phyloP scores from a whole-genome alignment of 2,329 filamentous ascomycete genomes.

The Fusarium staphyleae region DNA sequence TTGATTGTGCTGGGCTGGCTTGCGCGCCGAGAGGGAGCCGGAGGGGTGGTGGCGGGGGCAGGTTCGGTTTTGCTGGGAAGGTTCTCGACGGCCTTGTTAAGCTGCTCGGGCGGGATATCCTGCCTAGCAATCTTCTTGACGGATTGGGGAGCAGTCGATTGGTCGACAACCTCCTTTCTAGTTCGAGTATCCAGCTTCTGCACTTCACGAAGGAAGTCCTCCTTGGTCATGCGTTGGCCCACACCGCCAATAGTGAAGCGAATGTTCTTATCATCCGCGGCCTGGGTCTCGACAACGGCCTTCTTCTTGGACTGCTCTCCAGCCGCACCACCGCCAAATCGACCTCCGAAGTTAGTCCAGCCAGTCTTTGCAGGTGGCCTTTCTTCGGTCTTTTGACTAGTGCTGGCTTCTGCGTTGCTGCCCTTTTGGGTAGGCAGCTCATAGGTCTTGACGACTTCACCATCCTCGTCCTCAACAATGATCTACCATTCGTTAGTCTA shows the following conservation, averaged over 20 bases:
- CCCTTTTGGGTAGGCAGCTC: constrained; percentile 68
- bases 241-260: constrained; percentile 78
- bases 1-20: constrained; percentile 15
- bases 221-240: constrained; percentile 79
- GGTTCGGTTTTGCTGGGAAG: constrained; percentile 12
- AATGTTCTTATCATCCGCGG: constrained; percentile 73
- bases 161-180: constrained; percentile 60
- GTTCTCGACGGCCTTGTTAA: constrained; percentile 30
- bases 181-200: constrained; percentile 74
- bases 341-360: constrained; percentile 58
- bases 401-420: constrained; percentile 45
- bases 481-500: constrained; percentile 61
- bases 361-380: constrained; percentile 52
- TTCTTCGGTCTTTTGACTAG: constrained; percentile 48
- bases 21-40: constrained; percentile 28
- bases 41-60: neutral
- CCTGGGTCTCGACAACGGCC: constrained; percentile 53
- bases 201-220: constrained; percentile 79
- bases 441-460: constrained; percentile 86
- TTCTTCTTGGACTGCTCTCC: constrained; percentile 49
- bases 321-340: constrained; percentile 41
- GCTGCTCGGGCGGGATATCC: constrained; percentile 38
- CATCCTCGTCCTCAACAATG: constrained; percentile 86
- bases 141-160: constrained; percentile 55
- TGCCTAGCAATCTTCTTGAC: constrained; percentile 60